Base-by-base conservation (phyloP, 805 yeast species). In the Ogataea glucozyma region DNA sequence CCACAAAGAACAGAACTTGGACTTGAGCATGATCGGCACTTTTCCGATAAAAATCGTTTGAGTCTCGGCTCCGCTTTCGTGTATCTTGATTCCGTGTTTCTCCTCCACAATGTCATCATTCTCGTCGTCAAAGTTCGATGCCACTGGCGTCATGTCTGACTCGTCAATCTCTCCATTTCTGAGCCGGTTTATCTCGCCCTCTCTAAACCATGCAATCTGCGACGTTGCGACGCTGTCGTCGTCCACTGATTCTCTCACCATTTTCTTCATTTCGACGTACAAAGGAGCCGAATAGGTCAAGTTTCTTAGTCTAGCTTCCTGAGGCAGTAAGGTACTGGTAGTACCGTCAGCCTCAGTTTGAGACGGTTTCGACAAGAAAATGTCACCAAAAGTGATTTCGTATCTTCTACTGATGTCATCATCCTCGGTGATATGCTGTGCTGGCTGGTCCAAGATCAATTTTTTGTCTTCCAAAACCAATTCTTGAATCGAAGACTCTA, bases 341-440 rank as follows among this genome's bases (percentile, higher is more conserved):
- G 96, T 89, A 72, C 99, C 99, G 70, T 93, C 99, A 13, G 98
- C 96, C 71, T 93, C 99, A 16, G 98, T 95, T 79, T 93, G 96
- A 37, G 96, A 88, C 34, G 99, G 99, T 59, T 90, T 86, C 19
- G 98, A 89, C 54, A 93, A 81, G 67, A 86, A 93, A 58, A 95
- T 93, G 65, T 91, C 95, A 52, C 99, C 99, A 69, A 93, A 93
- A n/a, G 90, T 82, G 62, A 93, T 93, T 67, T 91, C 97, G 60
- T 89, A 95, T 53, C 97, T 80, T 69, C 89, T 84, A 67, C 87
- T 89, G 56, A 88, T 80, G 62, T 88, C 85, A 64, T 93, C 99
- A 44, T 80, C 78, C 56, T 90, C 96, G 26, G 90, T 81, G 3
- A 95, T 83, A 62, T 93, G 98, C 68, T 95, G 99, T 11, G 99